Conservation (phyloP, 352 stramenopile species). For the Pythium phragmitis region DNA sequence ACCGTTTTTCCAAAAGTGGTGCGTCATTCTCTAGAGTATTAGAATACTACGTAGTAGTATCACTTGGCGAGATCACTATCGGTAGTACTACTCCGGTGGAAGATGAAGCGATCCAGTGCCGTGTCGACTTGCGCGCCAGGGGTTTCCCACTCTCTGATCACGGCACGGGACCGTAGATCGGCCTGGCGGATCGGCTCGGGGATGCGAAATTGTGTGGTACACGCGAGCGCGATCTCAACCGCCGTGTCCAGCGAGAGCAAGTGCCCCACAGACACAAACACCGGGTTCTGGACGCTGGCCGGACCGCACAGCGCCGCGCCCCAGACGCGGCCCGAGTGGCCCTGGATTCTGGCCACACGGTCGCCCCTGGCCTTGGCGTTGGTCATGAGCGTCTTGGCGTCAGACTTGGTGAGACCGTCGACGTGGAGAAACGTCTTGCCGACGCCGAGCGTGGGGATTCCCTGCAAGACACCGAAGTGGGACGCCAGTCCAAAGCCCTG, state of each 20-base stretch:
- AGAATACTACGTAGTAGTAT: background rate
- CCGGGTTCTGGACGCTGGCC: constrained; percentile 64
- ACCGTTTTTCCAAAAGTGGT: constrained; percentile 73
- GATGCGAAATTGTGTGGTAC: constrained; percentile 58
- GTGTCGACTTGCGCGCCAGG: constrained; percentile 40
- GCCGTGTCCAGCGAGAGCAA: constrained; percentile 61
- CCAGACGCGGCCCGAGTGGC: constrained; percentile 72
- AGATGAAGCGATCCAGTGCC: constrained; percentile 38
- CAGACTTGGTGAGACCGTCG: constrained; percentile 77
- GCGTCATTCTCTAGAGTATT: constrained; percentile 49
- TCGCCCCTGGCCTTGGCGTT: constrained; percentile 34
- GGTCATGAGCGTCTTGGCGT: constrained; percentile 55
- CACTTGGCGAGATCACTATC: background rate
- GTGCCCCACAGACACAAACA: constrained; percentile 86
- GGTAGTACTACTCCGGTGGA: background rate
- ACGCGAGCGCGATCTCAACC: constrained; percentile 53
- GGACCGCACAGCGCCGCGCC: constrained; percentile 68
- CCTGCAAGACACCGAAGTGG: constrained; percentile 89
- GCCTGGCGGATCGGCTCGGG: constrained; percentile 86
- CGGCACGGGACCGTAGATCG: constrained; percentile 73
- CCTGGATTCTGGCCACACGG: constrained; percentile 46
- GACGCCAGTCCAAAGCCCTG: constrained; percentile 91
- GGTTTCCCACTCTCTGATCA: constrained; percentile 70
- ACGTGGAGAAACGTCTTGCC: constrained; percentile 90
- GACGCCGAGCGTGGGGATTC: constrained; percentile 91